These are phyloP conservation scores for Ophiostoma fasciatum DNA, from an alignment of 2,329 filamentous ascomycete species.

Conservation along the genomic window DNA sequence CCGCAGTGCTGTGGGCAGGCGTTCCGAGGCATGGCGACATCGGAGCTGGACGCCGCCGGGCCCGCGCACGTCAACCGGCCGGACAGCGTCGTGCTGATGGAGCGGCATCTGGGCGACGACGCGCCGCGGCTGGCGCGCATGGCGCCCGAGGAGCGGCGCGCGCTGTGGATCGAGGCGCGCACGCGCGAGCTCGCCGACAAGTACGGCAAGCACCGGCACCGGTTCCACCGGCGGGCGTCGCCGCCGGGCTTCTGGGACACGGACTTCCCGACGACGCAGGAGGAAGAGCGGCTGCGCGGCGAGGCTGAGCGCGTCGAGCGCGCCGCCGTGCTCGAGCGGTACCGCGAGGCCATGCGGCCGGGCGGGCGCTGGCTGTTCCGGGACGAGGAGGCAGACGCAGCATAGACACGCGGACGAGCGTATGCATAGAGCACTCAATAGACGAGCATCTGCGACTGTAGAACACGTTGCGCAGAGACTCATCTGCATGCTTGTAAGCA, in stretches of 20 bases:
- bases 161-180: conserved; percentile 61
- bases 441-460: too few relatives aligned
- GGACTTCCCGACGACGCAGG: conserved; percentile 82
- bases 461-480: too few relatives aligned
- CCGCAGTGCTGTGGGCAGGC: conserved; percentile 61
- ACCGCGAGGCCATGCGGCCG: conserved; percentile 65
- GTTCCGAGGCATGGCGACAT: conserved; percentile 51
- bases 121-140: conserved; percentile 45
- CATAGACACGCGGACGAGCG: too few relatives aligned
- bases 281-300: conserved; percentile 49
- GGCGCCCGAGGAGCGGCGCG: conserved; percentile 43
- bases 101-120: conserved; percentile 41
- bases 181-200: conserved; percentile 58
- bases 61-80: conserved; percentile 17
- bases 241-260: conserved; percentile 85
- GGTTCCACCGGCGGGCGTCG: conserved; percentile 53
- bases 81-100: conserved; percentile 35
- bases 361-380: conserved; percentile 67
- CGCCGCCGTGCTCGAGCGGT: conserved; percentile 54
- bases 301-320: conserved; percentile 50
- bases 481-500: too few relatives aligned
- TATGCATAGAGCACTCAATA: too few relatives aligned
- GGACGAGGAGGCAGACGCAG: conserved; percentile 45
- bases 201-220: conserved; percentile 63
- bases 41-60: conserved; percentile 26